Base-by-base conservation (phyloP, 1,139 yeast genomes). In the Lodderomyces pseudojiufengensis region DNA sequence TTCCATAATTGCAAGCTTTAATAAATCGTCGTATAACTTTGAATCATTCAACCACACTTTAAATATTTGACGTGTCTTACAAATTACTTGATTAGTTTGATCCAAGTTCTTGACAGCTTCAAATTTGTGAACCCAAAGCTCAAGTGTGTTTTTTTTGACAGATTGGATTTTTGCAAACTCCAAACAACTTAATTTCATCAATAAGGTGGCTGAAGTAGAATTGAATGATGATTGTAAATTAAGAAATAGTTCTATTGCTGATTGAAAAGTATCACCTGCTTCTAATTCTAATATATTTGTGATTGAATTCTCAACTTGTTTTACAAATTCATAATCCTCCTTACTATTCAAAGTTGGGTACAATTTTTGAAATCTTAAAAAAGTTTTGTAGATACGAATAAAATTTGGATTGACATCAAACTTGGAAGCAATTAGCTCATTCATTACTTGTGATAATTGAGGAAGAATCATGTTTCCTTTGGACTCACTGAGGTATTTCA, bases 201-300 rank as follows among this genome's bases (percentile, higher is more conserved):
- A 38, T 15, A 41, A 32, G 5, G 41, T 39, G 6, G 43, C 24
- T 9, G 24, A 11, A 3, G 5, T 10, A 4, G 23, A 21, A 8
- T 24, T 14, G 8, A 26, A 23, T 11, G 16, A 8, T 11, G 29
- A 16, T 20, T 26, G 31, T 11, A 27, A 24, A 9, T 9, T 14
- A n/a, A 23, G n/a, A 18, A 27, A 16, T 27, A 10, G 8, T 6
- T 9, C 24, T 16, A 30, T 12, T 29, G 24, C 24, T 27, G n/a
- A n/a, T 12, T 7, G 20, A 39, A 9, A 41, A 47, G 7, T 61
- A 64, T 16, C n/a, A 4, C 52, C 57, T 32, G 55, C 55, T 33
- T 63, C 70, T 37, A 49, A 64, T 22, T 61, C 65, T 3, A 56
- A 52, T 2, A 67, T 51, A 3, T 43, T 39, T 24, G 55, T 51